Evolutionary conservation across 2,329 filamentous ascomycete species (phyloP), one percentile per base, ranked within the genome.

Genomic region (Cephalotrichum gorgonifer): DNA sequence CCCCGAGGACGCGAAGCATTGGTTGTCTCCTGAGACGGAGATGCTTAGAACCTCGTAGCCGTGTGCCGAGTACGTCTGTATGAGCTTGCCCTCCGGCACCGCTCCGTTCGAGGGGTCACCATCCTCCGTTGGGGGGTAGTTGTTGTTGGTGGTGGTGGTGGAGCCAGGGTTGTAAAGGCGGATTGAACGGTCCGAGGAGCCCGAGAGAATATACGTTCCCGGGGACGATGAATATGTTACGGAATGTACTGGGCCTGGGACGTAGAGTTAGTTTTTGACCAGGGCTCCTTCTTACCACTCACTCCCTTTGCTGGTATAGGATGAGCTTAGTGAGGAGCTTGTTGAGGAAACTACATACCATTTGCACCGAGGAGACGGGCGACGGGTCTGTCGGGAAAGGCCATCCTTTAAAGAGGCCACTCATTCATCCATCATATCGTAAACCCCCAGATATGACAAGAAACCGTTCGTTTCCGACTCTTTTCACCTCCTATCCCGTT

Each of bases 21-120:
- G 78, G 66, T 98, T 98, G 68, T 88, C 84, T 23, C 71, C 61
- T 7, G 79, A 71, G 45, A 96, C 85, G 47, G 78, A 74, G 35
- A 98, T 74, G 55, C 87, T 86, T 52, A 96, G 82, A 7, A 98
- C 85, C 57, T 90, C 86, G 70, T 98, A 95, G 56, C 88, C 90
- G 67, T 98, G 93, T 2, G 86, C 88, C 31, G 82, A 72, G 69
- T 95, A 98, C 31, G 81, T 86, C 67, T 96, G 90, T 60, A 98
- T 88, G 3, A 93, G 81, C 2, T 73, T 71, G 55, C 75, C 76
- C 51, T 74, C 61, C 1, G 74, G 72, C 6, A 69, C 54, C 14
- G 25, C n/a, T n/a, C n/a, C n/a, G n/a, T n/a, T n/a, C n/a, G n/a
- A n/a, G n/a, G n/a, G n/a, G n/a, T n/a, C n/a, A n/a, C n/a, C n/a